Conservation (phyloP, 106 monocot species). For the Allium sativum region DNA sequence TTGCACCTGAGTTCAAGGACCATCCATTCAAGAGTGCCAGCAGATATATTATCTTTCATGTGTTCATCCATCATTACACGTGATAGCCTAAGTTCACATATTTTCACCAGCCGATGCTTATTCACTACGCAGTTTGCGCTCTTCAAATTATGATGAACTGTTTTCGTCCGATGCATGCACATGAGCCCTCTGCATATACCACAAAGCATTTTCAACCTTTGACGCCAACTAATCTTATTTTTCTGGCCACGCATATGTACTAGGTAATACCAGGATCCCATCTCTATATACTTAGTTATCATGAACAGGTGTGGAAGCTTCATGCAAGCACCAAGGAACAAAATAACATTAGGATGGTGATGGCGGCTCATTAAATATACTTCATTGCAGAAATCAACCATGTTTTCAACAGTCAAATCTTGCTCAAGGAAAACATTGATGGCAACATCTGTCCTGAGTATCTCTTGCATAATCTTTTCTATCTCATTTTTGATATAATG, state of each 20-base stretch:
- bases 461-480: too few species aligned
- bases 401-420: conserved; percentile 84
- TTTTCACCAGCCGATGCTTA: conserved; percentile 85
- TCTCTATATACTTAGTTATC: conserved; percentile 93
- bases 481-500: too few species aligned
- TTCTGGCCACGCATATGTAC: conserved; percentile 20
- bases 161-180: conserved; percentile 98
- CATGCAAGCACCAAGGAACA: conserved; percentile 92
- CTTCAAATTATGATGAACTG: conserved; percentile 88
- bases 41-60: conserved; percentile 70
- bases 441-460: conserved; percentile 92
- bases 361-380: conserved; percentile 85
- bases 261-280: conserved; percentile 86
- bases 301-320: conserved; percentile 79
- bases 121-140: conserved; percentile 95
- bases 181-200: conserved; percentile 60
- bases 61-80: conserved; percentile 46
- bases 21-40: conserved; percentile 99
- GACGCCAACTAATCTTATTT: conserved; percentile 11
- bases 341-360: conserved; percentile 93
- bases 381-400: conserved; percentile 95
- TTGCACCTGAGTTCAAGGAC: conserved; percentile 89
- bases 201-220: conserved; percentile 14
- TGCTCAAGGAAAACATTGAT: conserved; percentile 87
- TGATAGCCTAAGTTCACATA: conserved; percentile 95